Percentiles rank a stretch among this genome's conserved stretches.
phyloP scores from a whole-genome alignment of 345 rosid genomes.

The Reutealis trisperma region DNA sequence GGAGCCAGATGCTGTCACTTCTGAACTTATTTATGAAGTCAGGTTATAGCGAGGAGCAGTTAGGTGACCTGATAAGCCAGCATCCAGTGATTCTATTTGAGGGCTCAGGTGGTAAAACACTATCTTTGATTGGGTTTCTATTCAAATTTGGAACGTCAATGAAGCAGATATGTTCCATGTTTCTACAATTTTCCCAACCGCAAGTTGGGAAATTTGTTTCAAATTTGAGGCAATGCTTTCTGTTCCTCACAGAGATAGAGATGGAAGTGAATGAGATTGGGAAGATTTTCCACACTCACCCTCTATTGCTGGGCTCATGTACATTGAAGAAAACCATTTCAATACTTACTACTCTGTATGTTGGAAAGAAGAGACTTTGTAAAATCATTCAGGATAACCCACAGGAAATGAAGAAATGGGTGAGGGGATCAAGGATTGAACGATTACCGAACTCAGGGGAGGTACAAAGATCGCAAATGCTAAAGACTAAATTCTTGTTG shows the following conservation, averaged over 20 bases:
- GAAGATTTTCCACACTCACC: conserved; percentile 47
- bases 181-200: conserved; percentile 55
- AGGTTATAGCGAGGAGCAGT: conserved; percentile 39
- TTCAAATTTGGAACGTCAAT: conserved; percentile 56
- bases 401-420: conserved; percentile 51
- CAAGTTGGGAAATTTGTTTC: conserved; percentile 44
- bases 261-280: conserved; percentile 56
- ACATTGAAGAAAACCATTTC: conserved; percentile 55
- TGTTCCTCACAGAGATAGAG: conserved; percentile 49
- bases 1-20: conserved; percentile 55
- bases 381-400: conserved; percentile 57
- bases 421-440: conserved; percentile 36
- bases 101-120: conserved; percentile 48
- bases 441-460: conserved; percentile 39
- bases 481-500: conserved; percentile 59
- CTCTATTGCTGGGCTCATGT: conserved; percentile 51
- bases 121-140: conserved; percentile 48
- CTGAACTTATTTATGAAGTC: conserved; percentile 42
- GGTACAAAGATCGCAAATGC: conserved; percentile 29
- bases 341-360: conserved; percentile 46
- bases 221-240: conserved; percentile 55
- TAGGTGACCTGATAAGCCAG: conserved; percentile 49
- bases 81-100: conserved; percentile 61
- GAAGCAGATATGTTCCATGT: conserved; percentile 44
- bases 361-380: conserved; percentile 56